These are phyloP conservation scores for Trichoderma brevicompactum DNA, from an alignment of 2,329 filamentous ascomycete species.

Conservation along the genomic window DNA sequence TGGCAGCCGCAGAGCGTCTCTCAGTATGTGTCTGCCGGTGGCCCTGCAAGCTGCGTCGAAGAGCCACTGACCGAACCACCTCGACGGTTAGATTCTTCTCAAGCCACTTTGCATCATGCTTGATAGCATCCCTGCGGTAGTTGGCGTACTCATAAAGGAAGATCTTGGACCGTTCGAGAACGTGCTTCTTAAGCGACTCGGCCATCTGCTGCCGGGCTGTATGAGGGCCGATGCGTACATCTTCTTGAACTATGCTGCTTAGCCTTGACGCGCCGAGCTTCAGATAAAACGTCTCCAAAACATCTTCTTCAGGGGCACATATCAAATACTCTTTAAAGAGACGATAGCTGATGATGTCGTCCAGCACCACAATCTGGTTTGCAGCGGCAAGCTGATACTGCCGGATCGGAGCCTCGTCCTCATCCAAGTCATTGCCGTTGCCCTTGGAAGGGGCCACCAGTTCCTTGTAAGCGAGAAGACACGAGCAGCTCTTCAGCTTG, in stretches of 20 bases:
- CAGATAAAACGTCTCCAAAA: constrained; percentile 81
- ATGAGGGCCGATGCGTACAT: constrained; percentile 70
- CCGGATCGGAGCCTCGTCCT: constrained; percentile 69
- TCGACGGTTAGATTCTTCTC: constrained; percentile 81
- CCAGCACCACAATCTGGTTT: constrained; percentile 74
- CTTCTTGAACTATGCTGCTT: constrained; percentile 77
- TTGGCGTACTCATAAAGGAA: constrained; percentile 80
- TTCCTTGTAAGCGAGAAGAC: constrained; percentile 84
- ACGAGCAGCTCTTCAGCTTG: constrained; percentile 74
- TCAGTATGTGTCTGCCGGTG: constrained; percentile 71
- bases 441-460: constrained; percentile 54
- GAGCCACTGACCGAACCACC: constrained; percentile 75
- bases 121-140: constrained; percentile 76
- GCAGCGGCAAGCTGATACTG: constrained; percentile 79
- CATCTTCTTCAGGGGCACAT: constrained; percentile 88
- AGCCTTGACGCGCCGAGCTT: constrained; percentile 78
- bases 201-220: constrained; percentile 71
- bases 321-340: constrained; percentile 85
- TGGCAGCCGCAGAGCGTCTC: constrained; percentile 73
- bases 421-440: constrained; percentile 57
- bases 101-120: constrained; percentile 87
- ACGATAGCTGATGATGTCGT: constrained; percentile 87
- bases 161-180: constrained; percentile 84
- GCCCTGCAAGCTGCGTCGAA: constrained; percentile 75
- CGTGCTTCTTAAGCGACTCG: constrained; percentile 72